Percentiles rank a stretch among this genome's conserved stretches.
Conservation (phyloP, 768 basidiomycete species). For the Phylloporus rhodoxanthus region DNA sequence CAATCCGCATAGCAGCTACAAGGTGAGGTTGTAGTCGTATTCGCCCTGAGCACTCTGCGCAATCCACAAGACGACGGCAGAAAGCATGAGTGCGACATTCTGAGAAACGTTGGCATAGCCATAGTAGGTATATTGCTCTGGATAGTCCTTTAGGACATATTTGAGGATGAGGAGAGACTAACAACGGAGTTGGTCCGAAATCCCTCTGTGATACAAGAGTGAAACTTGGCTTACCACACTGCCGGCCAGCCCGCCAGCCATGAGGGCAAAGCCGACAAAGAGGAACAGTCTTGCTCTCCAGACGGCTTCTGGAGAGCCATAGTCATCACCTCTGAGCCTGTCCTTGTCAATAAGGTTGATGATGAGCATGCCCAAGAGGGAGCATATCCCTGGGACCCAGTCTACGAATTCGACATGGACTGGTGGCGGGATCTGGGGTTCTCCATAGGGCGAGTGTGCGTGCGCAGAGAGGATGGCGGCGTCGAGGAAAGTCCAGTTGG, state of each 20-base stretch:
- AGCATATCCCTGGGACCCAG: conserved; percentile 96
- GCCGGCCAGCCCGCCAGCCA: conserved; percentile 98
- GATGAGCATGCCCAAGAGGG: conserved; percentile 85
- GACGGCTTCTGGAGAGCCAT: conserved; percentile 77
- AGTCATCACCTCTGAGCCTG: conserved; percentile 73
- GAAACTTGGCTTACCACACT: conserved; percentile 68
- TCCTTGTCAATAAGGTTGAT: conserved; percentile 96
- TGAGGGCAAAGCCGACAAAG: conserved; percentile 92
- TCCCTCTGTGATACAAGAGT: background rate
- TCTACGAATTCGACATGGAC: conserved; percentile 89
- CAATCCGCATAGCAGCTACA: conserved; percentile 32
- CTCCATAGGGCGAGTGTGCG: conserved; percentile 67
- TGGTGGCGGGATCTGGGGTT: conserved; percentile 61
- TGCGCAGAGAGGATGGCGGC: conserved; percentile 88
- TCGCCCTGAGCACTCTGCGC: conserved; percentile 81
- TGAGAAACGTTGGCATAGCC: conserved; percentile 95
- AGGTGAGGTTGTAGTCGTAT: conserved; percentile 88
- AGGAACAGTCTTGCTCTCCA: conserved; percentile 88
- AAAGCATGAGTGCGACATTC: conserved; percentile 80
- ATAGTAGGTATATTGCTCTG: conserved; percentile 79
- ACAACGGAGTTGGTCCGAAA: background rate
- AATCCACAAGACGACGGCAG: conserved; percentile 85
- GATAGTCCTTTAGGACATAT: conserved; percentile 70
- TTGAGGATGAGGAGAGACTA: conserved; percentile 89
- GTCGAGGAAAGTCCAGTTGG: conserved; percentile 93